phyloP scores from a whole-genome alignment of 176 grass and related monocot genomes.

The Stipa capillata region DNA sequence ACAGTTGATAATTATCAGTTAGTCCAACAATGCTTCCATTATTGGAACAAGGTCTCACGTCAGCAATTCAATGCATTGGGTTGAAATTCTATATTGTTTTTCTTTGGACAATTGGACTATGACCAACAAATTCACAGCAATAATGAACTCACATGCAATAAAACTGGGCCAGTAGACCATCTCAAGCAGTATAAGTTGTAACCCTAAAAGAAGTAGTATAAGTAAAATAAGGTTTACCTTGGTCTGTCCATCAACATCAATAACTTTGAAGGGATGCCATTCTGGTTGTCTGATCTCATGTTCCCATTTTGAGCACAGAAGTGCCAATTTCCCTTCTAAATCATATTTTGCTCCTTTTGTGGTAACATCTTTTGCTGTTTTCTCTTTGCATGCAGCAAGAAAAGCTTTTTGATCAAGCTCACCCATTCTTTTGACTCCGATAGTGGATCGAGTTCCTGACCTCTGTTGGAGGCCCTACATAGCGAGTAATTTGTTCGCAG shows the following conservation, averaged over 20 bases:
- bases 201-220: not conserved
- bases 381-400: conserved; percentile 41
- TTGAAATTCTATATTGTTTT: not conserved
- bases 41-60: not conserved
- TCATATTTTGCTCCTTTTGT: conserved; percentile 24
- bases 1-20: not conserved
- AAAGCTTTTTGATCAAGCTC: conserved; percentile 67
- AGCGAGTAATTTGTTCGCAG: conserved; percentile 5
- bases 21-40: not conserved
- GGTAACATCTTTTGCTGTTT: conserved; percentile 9
- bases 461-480: conserved; percentile 43
- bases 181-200: not conserved
- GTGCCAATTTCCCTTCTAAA: not conserved
- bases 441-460: not conserved
- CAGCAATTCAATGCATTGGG: not conserved
- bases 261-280: conserved; percentile 74
- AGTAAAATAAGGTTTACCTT: conserved; percentile 44
- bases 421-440: conserved; percentile 82
- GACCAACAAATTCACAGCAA: not conserved
- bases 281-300: conserved; percentile 53
- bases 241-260: conserved; percentile 11
- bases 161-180: not conserved
- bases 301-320: conserved; percentile 55
- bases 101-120: not conserved
- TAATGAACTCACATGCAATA: not conserved